These are phyloP conservation scores for Meredithiella fracta DNA, from an alignment of 2,329 filamentous ascomycete genomes.

Conservation along the genomic window DNA sequence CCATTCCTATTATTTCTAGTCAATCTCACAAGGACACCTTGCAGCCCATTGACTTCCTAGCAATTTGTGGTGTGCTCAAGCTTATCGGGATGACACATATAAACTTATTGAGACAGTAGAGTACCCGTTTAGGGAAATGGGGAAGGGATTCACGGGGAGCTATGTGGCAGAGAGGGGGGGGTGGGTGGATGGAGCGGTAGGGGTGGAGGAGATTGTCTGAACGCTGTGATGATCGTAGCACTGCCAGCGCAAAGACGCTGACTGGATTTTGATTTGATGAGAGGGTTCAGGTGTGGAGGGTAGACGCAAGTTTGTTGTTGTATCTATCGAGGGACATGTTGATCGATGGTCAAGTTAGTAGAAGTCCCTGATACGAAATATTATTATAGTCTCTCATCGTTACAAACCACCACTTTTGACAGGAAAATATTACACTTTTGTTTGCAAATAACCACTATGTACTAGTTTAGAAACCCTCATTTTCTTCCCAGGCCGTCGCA, in stretches of 20 bases:
- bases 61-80: neutral
- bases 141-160: neutral
- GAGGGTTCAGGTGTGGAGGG: too few relatives aligned
- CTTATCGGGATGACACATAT: neutral
- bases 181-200: neutral
- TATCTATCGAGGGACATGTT: too few relatives aligned
- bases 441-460: too few relatives aligned
- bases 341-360: too few relatives aligned
- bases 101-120: neutral
- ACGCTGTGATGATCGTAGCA: neutral
- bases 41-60: neutral
- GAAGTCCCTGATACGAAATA: too few relatives aligned
- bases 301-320: too few relatives aligned
- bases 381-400: too few relatives aligned
- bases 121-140: neutral
- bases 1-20: neutral
- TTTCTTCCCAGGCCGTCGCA: neutral
- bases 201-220: neutral
- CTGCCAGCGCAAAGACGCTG: neutral
- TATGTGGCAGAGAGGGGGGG: neutral
- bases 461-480: neutral
- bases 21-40: neutral
- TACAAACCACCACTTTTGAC: too few relatives aligned
- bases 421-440: too few relatives aligned
- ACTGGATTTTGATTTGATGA: neutral